Evolutionary conservation across 768 basidiomycete genomes (phyloP), one percentile per base, ranked within the genome.

Genomic region (Suillus ampliporus): DNA sequence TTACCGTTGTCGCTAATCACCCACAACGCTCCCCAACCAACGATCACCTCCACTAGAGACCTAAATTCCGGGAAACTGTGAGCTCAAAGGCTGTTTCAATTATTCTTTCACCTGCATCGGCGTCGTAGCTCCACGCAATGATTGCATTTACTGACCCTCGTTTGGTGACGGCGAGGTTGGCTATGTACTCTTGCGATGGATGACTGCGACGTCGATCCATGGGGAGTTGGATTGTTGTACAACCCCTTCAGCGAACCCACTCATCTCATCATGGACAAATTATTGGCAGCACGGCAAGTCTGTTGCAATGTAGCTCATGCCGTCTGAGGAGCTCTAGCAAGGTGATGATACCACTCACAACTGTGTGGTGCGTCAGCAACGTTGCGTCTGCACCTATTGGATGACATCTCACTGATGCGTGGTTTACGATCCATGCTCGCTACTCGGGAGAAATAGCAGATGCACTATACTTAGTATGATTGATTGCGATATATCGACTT

Each of bases 171-270:
- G 69, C 65, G 64, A 68, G 56, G 63, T 56, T 57, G 63, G 51
- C 64, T 64, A 72, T 60, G 78, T 79, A 77, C 79, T 87, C 85
- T 82, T 88, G 87, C 87, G 87, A 88, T 88, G 86, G 87, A 89
- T 88, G 86, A 89, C 87, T 89, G 85, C 87, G 84, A 82, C 80
- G 81, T 78, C 77, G 85, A 81, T 84, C 77, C 79, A 76, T 51
- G 66, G 68, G 73, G 68, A 67, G 63, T n/a, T 58, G 56, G 71
- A 71, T 67, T 44, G 61, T 28, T 34, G 50, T 58, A 60, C 56
- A 56, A 40, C 63, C 28, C 57, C 43, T 60, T 34, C 50, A 51
- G 50, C 50, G 28, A 51, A 34, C 50, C 19, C 11, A 51, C 19
- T n/a, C 37, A 28, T 52, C 60, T 41, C 44, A 38, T n/a, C 46